Base-by-base conservation (phyloP, 345 rosid species). In the Boechera retrofracta region DNA sequence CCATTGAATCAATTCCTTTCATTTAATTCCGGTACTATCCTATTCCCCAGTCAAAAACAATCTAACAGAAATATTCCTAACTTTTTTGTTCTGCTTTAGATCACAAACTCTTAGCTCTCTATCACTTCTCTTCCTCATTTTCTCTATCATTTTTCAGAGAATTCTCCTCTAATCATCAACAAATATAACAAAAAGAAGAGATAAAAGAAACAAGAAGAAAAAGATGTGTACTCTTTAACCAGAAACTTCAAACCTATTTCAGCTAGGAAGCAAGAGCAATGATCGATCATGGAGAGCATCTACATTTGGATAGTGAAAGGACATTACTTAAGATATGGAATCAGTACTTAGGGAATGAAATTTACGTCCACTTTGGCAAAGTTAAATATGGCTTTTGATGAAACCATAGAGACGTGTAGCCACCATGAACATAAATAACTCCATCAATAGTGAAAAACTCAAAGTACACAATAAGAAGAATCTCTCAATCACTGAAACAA, bases 291-390 rank as follows among this genome's bases (percentile, higher is more conserved):
- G 36, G 75, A 62, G 74, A 67, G 67, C 66, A 67, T 63, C 70
- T 12, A 79, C 16, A 74, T 57, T 4, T 24, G 35, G 61, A 54
- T 45, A 56, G 72, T 53, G 82, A 79, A 60, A 79, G 47, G 76
- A 16, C 82, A 74, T 64, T 18, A 64, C 80, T 57, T 64, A 59
- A 75, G 76, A 74, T 74, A 79, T 75, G 77, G 79, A 80, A 75
- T 71, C 77, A 64, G 52, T 75, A 67, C 83, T 73, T 5, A 69
- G 6, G 63, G 79, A 60, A 71, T 58, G 72, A 42, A 56, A 63
- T 72, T 67, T 67, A 41, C 38, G 3, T 32, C 80, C 67, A 67
- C 67, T 71, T 59, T 24, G 42, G 13, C 58, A 52, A 69, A 68
- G 42, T 38, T 8, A 49, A 61, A 69, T 44, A 52, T 69, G 69